Evolutionary conservation across 2,329 filamentous ascomycete species (phyloP).

Genomic region (Westerdykella sp.): DNA sequence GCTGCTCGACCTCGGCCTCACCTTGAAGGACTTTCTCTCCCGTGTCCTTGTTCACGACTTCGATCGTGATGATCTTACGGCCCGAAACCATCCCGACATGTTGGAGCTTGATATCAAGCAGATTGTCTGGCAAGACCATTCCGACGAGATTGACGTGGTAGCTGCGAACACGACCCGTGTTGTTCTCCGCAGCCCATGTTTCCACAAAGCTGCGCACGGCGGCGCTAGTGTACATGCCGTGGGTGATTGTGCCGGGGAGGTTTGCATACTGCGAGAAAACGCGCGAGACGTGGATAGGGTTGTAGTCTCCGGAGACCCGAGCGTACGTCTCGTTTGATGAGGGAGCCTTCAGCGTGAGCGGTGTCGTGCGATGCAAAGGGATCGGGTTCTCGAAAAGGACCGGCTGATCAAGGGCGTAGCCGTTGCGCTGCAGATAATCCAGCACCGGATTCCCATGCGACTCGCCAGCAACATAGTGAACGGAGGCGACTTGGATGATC

Average conservation of each 20-base stretch:
- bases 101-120: constrained; percentile 89
- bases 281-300: constrained; percentile 96
- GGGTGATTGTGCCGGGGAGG: constrained; percentile 92
- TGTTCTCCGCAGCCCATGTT: constrained; percentile 98
- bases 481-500: constrained; percentile 92
- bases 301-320: constrained; percentile 95
- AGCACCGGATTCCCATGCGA: constrained; percentile 96
- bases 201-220: constrained; percentile 93
- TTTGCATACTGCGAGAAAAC: constrained; percentile 96
- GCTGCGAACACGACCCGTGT: constrained; percentile 91
- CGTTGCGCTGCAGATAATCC: constrained; percentile 89
- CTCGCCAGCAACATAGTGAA: constrained; percentile 85
- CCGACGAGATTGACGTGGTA: constrained; percentile 97
- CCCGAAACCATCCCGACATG: constrained; percentile 97
- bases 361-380: constrained; percentile 85
- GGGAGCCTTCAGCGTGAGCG: constrained; percentile 81
- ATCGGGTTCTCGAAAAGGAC: constrained; percentile 97
- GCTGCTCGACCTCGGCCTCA: constrained; percentile 96
- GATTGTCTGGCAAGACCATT: constrained; percentile 96
- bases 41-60: constrained; percentile 89
- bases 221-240: constrained; percentile 99
- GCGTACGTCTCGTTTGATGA: constrained; percentile 98
- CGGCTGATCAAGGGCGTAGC: constrained; percentile 88
- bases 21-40: constrained; percentile 94
- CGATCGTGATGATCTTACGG: constrained; percentile 98